Conservation (phyloP, 768 basidiomycete species). For the Neoboletus subvelutipes region DNA sequence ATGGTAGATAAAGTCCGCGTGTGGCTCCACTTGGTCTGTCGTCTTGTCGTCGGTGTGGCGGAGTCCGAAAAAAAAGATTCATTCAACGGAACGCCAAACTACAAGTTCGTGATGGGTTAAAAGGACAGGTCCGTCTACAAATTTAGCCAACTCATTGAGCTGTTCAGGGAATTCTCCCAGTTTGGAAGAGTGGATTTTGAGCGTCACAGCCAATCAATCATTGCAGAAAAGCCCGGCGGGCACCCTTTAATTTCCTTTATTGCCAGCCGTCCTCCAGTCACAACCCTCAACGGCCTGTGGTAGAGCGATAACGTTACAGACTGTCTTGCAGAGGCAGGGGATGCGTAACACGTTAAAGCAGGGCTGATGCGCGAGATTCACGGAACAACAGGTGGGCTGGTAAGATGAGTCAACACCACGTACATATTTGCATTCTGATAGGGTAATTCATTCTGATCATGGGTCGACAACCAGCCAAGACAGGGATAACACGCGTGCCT, state of each 20-base stretch:
- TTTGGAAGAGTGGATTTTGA: neutral
- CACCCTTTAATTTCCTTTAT: neutral
- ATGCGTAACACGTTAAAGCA: conserved; percentile 13
- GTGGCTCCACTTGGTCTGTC: neutral
- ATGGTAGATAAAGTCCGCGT: conserved; percentile 16
- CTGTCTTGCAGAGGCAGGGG: neutral
- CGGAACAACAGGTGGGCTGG: conserved; percentile 21
- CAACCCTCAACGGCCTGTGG: neutral
- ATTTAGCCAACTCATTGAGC: neutral
- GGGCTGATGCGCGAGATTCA: conserved; percentile 26
- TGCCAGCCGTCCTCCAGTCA: neutral
- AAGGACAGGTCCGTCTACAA: conserved; percentile 1
- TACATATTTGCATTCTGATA: conserved; percentile 29
- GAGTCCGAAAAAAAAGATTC: neutral
- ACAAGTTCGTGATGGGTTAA: neutral
- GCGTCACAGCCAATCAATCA: neutral
- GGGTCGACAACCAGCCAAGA: conserved; percentile 12
- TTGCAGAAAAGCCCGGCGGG: neutral
- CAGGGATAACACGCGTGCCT: conserved; percentile 27
- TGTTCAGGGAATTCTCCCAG: neutral
- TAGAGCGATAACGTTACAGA: neutral
- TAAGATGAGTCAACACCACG: conserved; percentile 10
- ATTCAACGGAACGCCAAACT: neutral
- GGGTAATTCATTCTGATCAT: conserved; percentile 22
- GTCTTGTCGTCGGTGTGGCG: neutral